These are phyloP conservation scores for Cryptomeria japonica DNA, from an alignment of 75 land plant species.

Conservation along the genomic window DNA sequence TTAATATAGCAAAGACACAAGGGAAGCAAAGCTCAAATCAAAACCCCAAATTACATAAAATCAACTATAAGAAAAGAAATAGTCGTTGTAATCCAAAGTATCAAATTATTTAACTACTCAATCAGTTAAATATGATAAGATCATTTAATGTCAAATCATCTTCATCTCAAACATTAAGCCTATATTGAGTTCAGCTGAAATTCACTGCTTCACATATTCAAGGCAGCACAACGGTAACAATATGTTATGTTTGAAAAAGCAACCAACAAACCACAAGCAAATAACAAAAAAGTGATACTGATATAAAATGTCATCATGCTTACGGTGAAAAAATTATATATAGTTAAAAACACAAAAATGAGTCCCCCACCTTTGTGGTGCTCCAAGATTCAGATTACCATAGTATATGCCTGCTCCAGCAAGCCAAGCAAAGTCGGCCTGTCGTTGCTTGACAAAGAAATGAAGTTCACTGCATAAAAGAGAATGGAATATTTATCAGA, in stretches of 20 bases:
- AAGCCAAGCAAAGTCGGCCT: conserved; percentile 97
- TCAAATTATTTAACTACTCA: background rate
- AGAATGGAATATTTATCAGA: background rate
- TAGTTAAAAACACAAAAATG: background rate
- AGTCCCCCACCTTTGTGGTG: conserved; percentile 60
- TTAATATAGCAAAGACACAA: background rate
- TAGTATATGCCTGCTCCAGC: conserved; percentile 97
- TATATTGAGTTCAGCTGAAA: background rate
- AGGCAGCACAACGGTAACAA: background rate
- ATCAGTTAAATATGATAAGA: background rate
- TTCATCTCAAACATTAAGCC: background rate
- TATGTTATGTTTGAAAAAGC: background rate
- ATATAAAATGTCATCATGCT: background rate
- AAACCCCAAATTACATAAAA: background rate
- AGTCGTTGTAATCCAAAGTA: background rate
- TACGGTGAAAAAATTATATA: background rate
- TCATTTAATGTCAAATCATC: background rate
- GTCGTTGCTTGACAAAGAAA: conserved; percentile 89
- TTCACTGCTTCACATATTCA: background rate
- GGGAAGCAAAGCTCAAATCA: background rate
- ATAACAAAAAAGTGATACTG: background rate
- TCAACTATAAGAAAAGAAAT: background rate
- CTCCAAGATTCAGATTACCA: conserved; percentile 84
- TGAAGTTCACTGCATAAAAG: conserved; percentile 84
- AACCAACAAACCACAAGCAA: background rate